Evolutionary conservation across 106 monocot species (phyloP), one percentile per base, ranked within the genome.

Genomic region (Xerophyta viscosa): DNA sequence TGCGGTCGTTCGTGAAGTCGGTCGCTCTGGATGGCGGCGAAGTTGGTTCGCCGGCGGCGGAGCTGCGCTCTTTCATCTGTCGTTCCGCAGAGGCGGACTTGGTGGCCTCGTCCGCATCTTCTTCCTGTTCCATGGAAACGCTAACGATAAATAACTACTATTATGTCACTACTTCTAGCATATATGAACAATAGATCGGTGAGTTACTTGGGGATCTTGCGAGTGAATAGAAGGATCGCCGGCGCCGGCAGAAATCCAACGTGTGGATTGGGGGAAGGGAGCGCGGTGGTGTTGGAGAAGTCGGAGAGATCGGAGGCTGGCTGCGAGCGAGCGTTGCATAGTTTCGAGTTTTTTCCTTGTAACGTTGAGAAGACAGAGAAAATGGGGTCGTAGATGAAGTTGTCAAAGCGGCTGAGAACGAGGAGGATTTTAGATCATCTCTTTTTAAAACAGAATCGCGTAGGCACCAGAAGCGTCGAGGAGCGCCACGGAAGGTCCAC

Each of bases 161-260:
- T 36, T 5, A 6, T 36, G 11, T 36, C 11, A 6, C 33, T 36
- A 36, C 33, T 36, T 36, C 11, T 3, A 14, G 7, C 0, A 12
- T 25, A 24, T 50, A 0, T 0, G 20, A 52, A 6, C 0, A 12
- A 1, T 9, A 29, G 18, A 20, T n/a, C 8, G 8, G n/a, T n/a
- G n/a, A n/a, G n/a, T 25, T 31, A 54, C 53, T 29, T 54, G n/a
- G 24, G 48, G 48, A 18, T 48, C 23, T 24, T 48, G n/a, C 4
- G 45, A 4, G 45, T 46, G 45, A 14, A 46, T 20, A 4, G 51
- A 0, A 26, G 13, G 26, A 26, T 15, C 27, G 12, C 12, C 31
- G 53, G 30, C 6, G 29, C 53, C 30, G 31, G 30, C 17, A 18
- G 53, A 54, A 29, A 31, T 1, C 27, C 15, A 26, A 29, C 53